Evolutionary conservation across 2,329 filamentous ascomycete genomes (phyloP).

Genomic region (Cercospora brassicicola): DNA sequence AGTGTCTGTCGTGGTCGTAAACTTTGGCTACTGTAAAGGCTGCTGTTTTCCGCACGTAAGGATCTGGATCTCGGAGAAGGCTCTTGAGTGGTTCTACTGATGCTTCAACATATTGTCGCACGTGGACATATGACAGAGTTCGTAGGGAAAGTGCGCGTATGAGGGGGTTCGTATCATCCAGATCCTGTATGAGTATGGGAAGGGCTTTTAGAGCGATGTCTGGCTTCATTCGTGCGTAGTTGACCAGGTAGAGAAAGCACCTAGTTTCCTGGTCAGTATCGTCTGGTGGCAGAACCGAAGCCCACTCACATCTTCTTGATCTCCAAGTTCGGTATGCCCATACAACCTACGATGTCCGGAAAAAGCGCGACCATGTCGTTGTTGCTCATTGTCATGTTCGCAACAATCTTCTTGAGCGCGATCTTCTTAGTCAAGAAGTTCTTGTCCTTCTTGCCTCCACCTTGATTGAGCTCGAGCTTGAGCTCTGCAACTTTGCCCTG

Average conservation of each 20-base stretch:
- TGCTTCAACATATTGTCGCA: conserved; percentile 90
- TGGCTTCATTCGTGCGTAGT: conserved; percentile 91
- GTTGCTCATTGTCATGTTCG: conserved; percentile 99
- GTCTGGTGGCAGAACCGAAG: neutral
- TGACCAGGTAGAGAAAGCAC: conserved; percentile 97
- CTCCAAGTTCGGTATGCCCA: conserved; percentile 90
- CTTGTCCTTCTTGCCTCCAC: conserved; percentile 96
- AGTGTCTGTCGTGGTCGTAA: conserved; percentile 89
- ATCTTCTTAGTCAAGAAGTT: conserved; percentile 94
- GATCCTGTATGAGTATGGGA: conserved; percentile 72
- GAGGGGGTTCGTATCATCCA: conserved; percentile 88
- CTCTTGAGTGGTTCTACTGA: conserved; percentile 81
- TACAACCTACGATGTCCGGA: conserved; percentile 90
- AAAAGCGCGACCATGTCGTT: conserved; percentile 99
- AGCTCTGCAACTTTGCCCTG: conserved; percentile 99
- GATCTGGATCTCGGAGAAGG: conserved; percentile 80
- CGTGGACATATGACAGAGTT: conserved; percentile 97
- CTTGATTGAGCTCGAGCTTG: conserved; percentile 73
- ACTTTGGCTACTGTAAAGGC: conserved; percentile 96
- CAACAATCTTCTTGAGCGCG: conserved; percentile 97
- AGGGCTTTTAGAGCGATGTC: conserved; percentile 92
- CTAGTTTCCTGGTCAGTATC: conserved; percentile 52
- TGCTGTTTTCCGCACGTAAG: conserved; percentile 96
- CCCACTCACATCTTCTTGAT: conserved; percentile 94
- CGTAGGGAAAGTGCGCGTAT: conserved; percentile 88